Percentiles rank a stretch among this genome's conserved stretches.
These are phyloP conservation scores for Graphilbum sp. DNA, from an alignment of 2,329 filamentous ascomycete species.

Conservation along the genomic window DNA sequence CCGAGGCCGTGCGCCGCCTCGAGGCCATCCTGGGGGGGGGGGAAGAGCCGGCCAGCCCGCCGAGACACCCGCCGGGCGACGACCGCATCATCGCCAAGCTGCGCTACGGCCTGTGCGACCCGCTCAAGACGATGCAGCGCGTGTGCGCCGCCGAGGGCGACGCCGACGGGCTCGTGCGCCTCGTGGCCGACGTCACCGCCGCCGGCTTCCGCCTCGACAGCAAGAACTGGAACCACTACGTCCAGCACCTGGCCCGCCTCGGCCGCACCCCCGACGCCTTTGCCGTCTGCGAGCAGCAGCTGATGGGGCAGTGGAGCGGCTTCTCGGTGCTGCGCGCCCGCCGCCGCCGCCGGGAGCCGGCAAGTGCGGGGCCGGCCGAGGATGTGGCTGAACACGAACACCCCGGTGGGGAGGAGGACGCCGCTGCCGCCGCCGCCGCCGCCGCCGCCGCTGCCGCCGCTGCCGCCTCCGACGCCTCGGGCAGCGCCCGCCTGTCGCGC, in stretches of 20 bases:
- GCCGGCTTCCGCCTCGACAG: constrained; percentile 61
- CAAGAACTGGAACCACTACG: constrained; percentile 65
- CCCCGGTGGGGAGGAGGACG: no score
- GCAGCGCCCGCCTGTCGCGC: constrained; percentile 2
- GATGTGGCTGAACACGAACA: no score
- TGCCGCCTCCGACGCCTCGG: background rate
- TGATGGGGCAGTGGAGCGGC: constrained; percentile 66
- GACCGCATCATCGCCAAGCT: constrained; percentile 22
- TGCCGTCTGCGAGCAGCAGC: constrained; percentile 52
- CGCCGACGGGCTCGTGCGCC: constrained; percentile 29
- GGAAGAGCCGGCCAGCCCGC: background rate
- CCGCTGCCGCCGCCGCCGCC: no score
- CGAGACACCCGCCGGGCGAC: no score
- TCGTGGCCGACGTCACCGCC: constrained; percentile 33
- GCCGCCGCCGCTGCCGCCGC: background rate
- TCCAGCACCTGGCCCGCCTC: constrained; percentile 48
- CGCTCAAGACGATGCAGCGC: constrained; percentile 33
- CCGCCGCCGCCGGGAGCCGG: constrained; percentile 1
- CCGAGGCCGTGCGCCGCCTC: constrained; percentile 2
- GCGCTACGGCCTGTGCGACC: constrained; percentile 35
- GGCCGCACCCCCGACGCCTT: constrained; percentile 52
- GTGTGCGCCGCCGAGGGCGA: constrained; percentile 24
- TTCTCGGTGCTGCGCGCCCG: constrained; percentile 33
- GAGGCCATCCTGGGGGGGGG: constrained; percentile 2
- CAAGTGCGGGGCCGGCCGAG: no score